Evolutionary conservation across 2,329 filamentous ascomycete species (phyloP), one percentile per base, ranked within the genome.

Genomic region (Pestalotiopsis sp.): DNA sequence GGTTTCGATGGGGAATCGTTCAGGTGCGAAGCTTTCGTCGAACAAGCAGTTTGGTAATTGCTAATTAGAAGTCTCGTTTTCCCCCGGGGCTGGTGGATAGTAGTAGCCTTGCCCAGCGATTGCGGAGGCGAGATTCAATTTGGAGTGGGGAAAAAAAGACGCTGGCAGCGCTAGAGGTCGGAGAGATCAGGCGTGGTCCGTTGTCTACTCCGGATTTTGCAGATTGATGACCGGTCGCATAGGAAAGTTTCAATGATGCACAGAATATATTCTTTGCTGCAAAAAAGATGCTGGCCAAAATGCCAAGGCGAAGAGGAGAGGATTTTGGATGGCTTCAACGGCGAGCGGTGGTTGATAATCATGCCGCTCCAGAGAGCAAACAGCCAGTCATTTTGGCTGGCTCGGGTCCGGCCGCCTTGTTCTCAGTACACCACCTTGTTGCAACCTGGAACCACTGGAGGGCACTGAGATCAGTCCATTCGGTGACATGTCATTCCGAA

Each of bases 61-160:
- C 45, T 52, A 20, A 17, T 52, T n/a, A 11, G n/a, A 36, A 27
- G 39, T 45, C 62, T 49, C 20, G 20, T 65, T 65, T 55, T 57
- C 52, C 49, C 23, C 45, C 45, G 45, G 45, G 45, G 17, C 45
- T 52, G 45, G 45, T 52, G 45, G 45, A 36, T 36, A 25, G 14
- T 38, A 25, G 45, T 39, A 65, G 63, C 63, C 63, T 65, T 58
- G 63, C 25, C 52, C 41, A 49, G 63, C 63, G 63, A 65, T 65
- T 65, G 63, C 63, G 63, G 63, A 65, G 63, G 63, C 49, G 41
- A 65, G 36, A 55, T 45, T 23, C 63, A 58, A 65, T 65, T 36
- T 65, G 41, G 55, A 27, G 65, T 55, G 41, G 63, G 63, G 63
- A 57, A 65, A 57, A 9, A 9, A 17, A 20, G 63, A 49, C 25